Evolutionary conservation across 2,329 filamentous ascomycete genomes (phyloP).

Genomic region (Aspergillus glaucus): DNA sequence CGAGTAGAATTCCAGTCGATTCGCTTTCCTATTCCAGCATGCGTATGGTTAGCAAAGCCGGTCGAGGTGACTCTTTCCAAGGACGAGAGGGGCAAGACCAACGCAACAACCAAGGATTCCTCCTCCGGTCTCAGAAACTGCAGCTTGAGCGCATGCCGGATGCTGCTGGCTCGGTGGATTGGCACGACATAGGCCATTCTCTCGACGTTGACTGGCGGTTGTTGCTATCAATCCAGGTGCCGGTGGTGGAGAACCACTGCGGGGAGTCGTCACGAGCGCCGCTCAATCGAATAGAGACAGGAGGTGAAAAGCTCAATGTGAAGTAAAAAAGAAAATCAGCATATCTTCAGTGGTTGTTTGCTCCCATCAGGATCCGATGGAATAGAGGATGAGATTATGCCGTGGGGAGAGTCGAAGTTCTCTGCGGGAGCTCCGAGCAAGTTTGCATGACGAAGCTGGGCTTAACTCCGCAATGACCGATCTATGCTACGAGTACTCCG

Average conservation of each 20-base stretch:
- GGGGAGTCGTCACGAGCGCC: neutral
- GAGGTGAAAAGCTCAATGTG: neutral
- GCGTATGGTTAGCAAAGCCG: constrained; percentile 5
- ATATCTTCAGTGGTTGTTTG: too few species aligned
- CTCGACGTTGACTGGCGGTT: neutral
- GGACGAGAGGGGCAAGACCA: constrained; percentile 35
- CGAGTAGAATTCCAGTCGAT: constrained; percentile 78
- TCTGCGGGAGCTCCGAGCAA: neutral
- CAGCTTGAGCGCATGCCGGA: constrained; percentile 79
- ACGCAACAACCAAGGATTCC: constrained; percentile 84
- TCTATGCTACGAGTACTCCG: neutral
- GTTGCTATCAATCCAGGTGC: neutral
- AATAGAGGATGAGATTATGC: neutral
- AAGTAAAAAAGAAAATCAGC: too few species aligned
- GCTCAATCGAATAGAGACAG: neutral
- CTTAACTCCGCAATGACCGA: neutral
- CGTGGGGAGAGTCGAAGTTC: neutral
- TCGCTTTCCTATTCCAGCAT: constrained; percentile 59
- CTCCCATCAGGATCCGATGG: neutral
- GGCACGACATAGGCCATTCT: constrained; percentile 90
- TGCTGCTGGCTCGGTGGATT: constrained; percentile 85
- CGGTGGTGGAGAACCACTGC: neutral
- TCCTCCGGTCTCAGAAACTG: constrained; percentile 67
- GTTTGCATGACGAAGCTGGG: neutral
- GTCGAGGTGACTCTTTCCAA: neutral